Evolutionary conservation across 345 rosid genomes (phyloP).

Genomic region (Eucalyptus melliodora): DNA sequence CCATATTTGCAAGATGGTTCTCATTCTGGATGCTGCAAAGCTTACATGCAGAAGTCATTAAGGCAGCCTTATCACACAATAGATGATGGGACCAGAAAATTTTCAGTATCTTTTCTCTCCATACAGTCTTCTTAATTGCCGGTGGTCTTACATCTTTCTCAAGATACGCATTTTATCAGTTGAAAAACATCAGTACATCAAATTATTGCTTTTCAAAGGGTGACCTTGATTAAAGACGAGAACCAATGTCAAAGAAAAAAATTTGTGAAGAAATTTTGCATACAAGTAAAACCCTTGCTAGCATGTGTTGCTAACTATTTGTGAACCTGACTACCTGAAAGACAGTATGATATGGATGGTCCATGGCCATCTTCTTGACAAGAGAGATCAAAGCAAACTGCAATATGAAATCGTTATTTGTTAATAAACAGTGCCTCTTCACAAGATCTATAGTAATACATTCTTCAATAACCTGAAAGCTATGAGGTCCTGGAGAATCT

Average conservation of each 20-base stretch:
- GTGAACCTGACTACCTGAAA: conserved; percentile 47
- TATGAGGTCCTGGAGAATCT: conserved; percentile 51
- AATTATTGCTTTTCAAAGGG: neutral
- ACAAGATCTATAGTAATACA: neutral
- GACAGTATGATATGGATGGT: conserved; percentile 94
- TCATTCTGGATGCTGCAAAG: neutral
- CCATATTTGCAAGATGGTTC: neutral
- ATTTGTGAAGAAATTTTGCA: neutral
- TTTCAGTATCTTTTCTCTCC: neutral
- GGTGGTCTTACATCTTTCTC: neutral
- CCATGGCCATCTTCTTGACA: conserved; percentile 92
- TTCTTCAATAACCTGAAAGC: conserved; percentile 57
- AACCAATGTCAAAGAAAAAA: neutral
- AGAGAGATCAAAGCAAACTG: conserved; percentile 91
- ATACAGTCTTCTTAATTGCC: neutral
- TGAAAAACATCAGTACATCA: neutral
- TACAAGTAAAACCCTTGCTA: neutral
- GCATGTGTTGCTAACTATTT: neutral
- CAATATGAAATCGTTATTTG: conserved; percentile 9
- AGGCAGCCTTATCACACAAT: neutral
- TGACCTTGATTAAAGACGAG: neutral
- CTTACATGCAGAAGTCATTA: neutral
- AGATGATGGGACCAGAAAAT: neutral
- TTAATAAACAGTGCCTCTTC: conserved; percentile 4
- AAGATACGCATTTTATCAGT: neutral